Evolutionary conservation across 441 rosid species (phyloP), one percentile per base, ranked within the genome.

Genomic region (Eugenia klotzschiana): DNA sequence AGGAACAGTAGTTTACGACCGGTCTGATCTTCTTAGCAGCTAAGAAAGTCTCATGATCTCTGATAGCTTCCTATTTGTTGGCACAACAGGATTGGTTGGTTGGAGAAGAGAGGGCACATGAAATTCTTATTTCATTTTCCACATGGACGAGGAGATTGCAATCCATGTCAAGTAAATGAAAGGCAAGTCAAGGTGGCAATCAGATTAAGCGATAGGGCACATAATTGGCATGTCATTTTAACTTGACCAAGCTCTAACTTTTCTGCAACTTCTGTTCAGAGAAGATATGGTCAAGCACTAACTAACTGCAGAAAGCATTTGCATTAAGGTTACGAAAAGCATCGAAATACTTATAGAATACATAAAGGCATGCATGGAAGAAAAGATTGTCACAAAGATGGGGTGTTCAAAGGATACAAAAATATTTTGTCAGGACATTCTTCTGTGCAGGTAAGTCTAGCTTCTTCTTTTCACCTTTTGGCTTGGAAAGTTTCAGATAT

Each of bases 391-490:
- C 49, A 60, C 41, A 37, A 7, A 25, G 13, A 13, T 51, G 29
- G 41, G 81, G 69, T 33, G 85, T 84, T 79, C 56, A 46, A 82
- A 60, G 99, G 99, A 97, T 95, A 97, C 98, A 94, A 87, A 97
- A 97, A 86, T 95, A 95, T 87, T 94, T 94, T 15, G 98, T 95
- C 77, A 95, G 91, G 77, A 95, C 93, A 89, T 97, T 97, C 93
- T 93, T 94, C 92, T 97, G 98, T 86, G 93, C 93, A 2, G 98
- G 98, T 88, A 94, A 90, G 87, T 94, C 98, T 83, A 95, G 89
- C 91, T 90, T 95, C 90, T 90, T 93, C 88, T 88, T 94, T 86
- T 88, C 89, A 84, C 58, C 89, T 86, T 89, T 91, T 74, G 88
- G 91, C 86, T 88, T 92, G 83, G 84, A 88, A 79, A 80, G 87